Evolutionary conservation across 805 yeast species (phyloP).

Genomic region (Grigorovia yakushimaensis): DNA sequence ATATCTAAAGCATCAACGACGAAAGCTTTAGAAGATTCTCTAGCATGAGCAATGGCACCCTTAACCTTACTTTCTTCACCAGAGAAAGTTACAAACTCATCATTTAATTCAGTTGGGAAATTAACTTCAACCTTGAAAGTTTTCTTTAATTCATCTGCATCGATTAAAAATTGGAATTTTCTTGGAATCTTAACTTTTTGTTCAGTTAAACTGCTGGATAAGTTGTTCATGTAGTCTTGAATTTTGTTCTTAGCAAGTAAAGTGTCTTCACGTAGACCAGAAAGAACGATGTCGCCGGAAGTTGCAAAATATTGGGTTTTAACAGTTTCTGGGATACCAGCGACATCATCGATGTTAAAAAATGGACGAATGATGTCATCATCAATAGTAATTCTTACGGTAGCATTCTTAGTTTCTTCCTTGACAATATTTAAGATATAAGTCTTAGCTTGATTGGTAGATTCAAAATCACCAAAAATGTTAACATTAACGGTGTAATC

Average conservation of each 20-base stretch:
- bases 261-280: conserved; percentile 66
- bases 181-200: conserved; percentile 59
- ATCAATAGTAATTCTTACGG: conserved; percentile 40
- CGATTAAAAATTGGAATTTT: conserved; percentile 59
- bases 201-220: conserved; percentile 38
- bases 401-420: conserved; percentile 56
- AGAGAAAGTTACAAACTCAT: conserved; percentile 45
- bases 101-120: conserved; percentile 39
- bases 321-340: conserved; percentile 15
- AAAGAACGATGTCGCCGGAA: conserved; percentile 38
- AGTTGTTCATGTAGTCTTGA: conserved; percentile 34
- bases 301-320: conserved; percentile 15
- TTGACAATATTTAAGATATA: conserved; percentile 64
- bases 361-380: conserved; percentile 28
- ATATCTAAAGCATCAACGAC: conserved; percentile 66
- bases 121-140: conserved; percentile 48
- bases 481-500: conserved; percentile 52
- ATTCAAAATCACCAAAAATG: conserved; percentile 77
- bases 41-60: conserved; percentile 54
- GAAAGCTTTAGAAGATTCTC: conserved; percentile 48
- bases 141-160: conserved; percentile 41
- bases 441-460: conserved; percentile 63
- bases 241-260: conserved; percentile 45
- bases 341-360: conserved; percentile 16
- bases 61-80: conserved; percentile 54